Base-by-base conservation (phyloP, 371 early-diverging fungal genomes). In the Entomophthora muscae region DNA sequence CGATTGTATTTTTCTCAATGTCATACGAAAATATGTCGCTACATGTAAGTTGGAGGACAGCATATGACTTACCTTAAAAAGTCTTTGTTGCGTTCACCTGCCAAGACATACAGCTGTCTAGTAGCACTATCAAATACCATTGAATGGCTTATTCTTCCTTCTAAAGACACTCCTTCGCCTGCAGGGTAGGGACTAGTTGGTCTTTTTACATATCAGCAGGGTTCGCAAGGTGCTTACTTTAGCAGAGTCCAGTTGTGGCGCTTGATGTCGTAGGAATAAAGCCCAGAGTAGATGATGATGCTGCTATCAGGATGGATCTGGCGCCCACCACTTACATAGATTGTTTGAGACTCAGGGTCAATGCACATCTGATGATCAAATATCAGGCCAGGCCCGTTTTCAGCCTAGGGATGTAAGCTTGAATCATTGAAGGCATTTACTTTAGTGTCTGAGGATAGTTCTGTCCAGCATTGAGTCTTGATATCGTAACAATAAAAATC, bases 311-410 rank as follows among this genome's bases (percentile, higher is more conserved):
- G 66, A 52, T 70, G 74, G 26, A 92, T 79, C 0, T 79, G 77
- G 42, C 85, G 76, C 52, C 98, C 98, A 51, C 98, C 98, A 77
- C 91, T 95, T 1, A 93, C 79, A 70, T 91, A 97, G 0, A 97
- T 61, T 10, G 76, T 77, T 57, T 82, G 78, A 10, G 69, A 66
- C 1, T 76, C 72, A 2, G 84, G 65, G 66, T 97, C 95, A 32
- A 95, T 73, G 63, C 85, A 84, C 89, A 97, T 91, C 75, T 97
- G 95, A 67, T 95, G 88, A 70, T 97, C 96, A 67, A 85, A 97
- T 22, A 95, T 75, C 12, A 96, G 75, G 52, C 81, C 82, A 17
- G 97, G 97, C 0, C 98, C 97, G 32, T 84, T 83, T 64, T 88
- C 83, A 5, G 66, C 65, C 79, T 83, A 70, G 29, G 42, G 17